Percentiles rank a stretch among this genome's conserved stretches.
Conservation (phyloP, 768 basidiomycete species). For the Holtermanniella nyarrowii region DNA sequence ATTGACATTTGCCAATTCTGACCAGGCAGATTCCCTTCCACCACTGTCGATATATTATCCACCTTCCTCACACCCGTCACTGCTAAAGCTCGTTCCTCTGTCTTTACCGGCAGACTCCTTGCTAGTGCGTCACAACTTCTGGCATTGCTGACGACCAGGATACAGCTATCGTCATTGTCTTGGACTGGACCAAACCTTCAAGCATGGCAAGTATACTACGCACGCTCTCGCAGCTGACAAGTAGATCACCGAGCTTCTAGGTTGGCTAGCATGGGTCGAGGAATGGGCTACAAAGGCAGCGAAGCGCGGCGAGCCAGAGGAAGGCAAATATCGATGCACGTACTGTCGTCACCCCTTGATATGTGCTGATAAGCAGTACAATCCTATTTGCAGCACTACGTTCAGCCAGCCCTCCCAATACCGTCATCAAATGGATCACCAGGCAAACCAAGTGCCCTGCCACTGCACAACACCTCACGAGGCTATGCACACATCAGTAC, state of each 20-base stretch:
- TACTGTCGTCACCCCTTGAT: constrained; percentile 14
- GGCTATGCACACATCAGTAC: constrained; percentile 44
- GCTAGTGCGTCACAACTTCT: constrained; percentile 44
- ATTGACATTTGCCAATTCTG: neutral
- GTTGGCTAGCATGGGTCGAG: constrained; percentile 81
- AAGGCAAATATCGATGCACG: constrained; percentile 72
- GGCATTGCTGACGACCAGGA: constrained; percentile 15
- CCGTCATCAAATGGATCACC: constrained; percentile 49
- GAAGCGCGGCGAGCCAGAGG: constrained; percentile 46
- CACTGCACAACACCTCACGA: constrained; percentile 1
- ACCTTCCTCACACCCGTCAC: constrained; percentile 63
- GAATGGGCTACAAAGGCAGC: constrained; percentile 54
- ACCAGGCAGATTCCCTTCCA: constrained; percentile 63
- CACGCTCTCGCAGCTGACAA: neutral
- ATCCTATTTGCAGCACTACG: constrained; percentile 78
- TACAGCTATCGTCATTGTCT: constrained; percentile 57
- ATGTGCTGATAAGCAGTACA: constrained; percentile 53
- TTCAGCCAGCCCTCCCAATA: constrained; percentile 54
- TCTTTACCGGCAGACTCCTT: constrained; percentile 56
- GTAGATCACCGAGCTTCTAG: constrained; percentile 56
- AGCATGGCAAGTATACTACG: constrained; percentile 51
- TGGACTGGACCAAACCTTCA: constrained; percentile 96
- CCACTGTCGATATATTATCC: constrained; percentile 85
- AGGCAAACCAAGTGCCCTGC: constrained; percentile 49
- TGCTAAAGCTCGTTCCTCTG: constrained; percentile 62